Percentiles rank a stretch among this genome's conserved stretches.
These are phyloP conservation scores for Epipyxis sp. DNA, from an alignment of 108 stramenopile genomes.

Conservation along the genomic window DNA sequence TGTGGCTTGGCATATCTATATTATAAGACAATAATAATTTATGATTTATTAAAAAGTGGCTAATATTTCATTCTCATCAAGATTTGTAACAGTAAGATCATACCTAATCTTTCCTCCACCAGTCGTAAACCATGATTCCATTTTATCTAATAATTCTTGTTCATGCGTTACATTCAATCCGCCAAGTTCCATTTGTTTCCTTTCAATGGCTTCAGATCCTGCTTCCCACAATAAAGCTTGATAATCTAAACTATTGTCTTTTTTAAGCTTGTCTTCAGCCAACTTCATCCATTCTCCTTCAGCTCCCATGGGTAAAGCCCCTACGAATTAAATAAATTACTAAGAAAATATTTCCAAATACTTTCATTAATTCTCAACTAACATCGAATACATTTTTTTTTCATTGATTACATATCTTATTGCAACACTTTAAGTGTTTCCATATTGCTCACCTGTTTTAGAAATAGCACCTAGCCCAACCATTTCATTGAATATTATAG, in stretches of 20 bases:
- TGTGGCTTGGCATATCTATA: constrained; percentile 6
- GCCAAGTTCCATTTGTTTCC: neutral
- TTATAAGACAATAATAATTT: too few relatives aligned
- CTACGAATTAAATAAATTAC: too few relatives aligned
- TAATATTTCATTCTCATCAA: too few relatives aligned
- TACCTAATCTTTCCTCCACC: constrained; percentile 25
- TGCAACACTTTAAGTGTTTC: too few relatives aligned
- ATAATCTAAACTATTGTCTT: constrained; percentile 19
- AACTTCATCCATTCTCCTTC: constrained; percentile 17
- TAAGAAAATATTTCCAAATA: too few relatives aligned
- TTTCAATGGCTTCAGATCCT: constrained; percentile 29
- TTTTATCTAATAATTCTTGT: neutral
- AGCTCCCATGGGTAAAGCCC: constrained; percentile 23
- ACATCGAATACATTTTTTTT: too few relatives aligned
- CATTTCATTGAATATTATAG: neutral
- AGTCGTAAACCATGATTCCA: constrained; percentile 7
- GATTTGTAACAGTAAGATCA: too few relatives aligned
- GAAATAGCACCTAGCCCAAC: constrained; percentile 31
- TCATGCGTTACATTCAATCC: constrained; percentile 25
- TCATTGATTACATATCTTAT: too few relatives aligned
- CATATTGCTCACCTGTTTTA: constrained; percentile 32
- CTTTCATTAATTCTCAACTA: too few relatives aligned
- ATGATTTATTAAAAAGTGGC: too few relatives aligned
- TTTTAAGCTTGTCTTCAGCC: constrained; percentile 22
- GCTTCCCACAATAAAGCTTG: constrained; percentile 27